A percentile compares a stretch with the other conserved stretches of the same genome.
These are phyloP conservation scores for Sporobolomyces roseus DNA, from an alignment of 768 basidiomycete species.

Conservation along the genomic window DNA sequence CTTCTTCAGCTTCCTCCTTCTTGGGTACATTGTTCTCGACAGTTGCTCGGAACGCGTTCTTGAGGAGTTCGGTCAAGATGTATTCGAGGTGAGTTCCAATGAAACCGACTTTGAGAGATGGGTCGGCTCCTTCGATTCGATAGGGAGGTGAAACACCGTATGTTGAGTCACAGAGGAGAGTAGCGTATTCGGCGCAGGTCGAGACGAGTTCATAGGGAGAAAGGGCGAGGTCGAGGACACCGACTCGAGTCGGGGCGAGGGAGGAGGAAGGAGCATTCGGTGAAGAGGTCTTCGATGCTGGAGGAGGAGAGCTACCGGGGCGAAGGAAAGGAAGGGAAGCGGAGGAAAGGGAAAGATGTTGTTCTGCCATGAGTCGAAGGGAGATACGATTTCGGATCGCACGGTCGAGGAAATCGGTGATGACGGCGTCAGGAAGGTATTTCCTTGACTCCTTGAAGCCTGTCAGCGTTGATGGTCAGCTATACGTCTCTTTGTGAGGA, in stretches of 20 bases:
- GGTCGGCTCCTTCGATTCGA: conserved; percentile 64
- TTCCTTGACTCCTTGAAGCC: conserved; percentile 78
- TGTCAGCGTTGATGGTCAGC: not conserved
- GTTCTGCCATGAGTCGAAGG: conserved; percentile 62
- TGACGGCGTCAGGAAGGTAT: conserved; percentile 76
- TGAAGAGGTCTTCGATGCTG: not conserved
- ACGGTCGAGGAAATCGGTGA: conserved; percentile 73
- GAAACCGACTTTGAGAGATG: conserved; percentile 60
- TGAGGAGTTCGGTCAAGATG: conserved; percentile 81
- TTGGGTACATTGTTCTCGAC: conserved; percentile 63
- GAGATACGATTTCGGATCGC: conserved; percentile 83
- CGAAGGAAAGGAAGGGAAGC: conserved; percentile 45
- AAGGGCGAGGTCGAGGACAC: conserved; percentile 69
- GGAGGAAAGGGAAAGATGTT: conserved; percentile 78
- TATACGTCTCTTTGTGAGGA: too few relatives aligned
- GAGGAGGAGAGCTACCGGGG: conserved; percentile 69
- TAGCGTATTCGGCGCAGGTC: conserved; percentile 78
- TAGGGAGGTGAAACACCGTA: conserved; percentile 67
- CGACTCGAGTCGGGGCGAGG: conserved; percentile 50
- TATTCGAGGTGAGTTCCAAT: conserved; percentile 88
- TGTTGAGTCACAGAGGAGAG: conserved; percentile 77
- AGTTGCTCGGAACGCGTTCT: conserved; percentile 85
- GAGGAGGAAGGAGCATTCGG: not conserved
- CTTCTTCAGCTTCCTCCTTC: conserved; percentile 29
- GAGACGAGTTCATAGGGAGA: conserved; percentile 69